Evolutionary conservation across 257 asterid genomes (phyloP), one percentile per base, ranked within the genome.

Genomic region (Fraxinus cuspidata): DNA sequence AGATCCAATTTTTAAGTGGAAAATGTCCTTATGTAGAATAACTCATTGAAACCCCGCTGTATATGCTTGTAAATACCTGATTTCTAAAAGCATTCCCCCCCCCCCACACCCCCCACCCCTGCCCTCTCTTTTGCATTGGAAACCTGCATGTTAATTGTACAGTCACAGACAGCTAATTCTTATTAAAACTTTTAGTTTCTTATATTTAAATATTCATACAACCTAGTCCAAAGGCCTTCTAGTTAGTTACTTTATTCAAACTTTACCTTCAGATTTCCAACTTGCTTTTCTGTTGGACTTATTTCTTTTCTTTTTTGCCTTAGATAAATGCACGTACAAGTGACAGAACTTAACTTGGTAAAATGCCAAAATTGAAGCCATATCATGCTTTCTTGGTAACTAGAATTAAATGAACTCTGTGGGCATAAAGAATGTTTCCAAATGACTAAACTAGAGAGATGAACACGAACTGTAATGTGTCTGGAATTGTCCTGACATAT

Each of bases 1-100:
- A 27, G 32, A 74, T 71, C 79, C 37, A 56, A 25, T n/a, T 19
- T 73, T 81, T 27, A 32, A 13, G 42, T 18, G 37, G 51, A 42
- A 74, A n/a, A 71, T 38, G 28, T n/a, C 56, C 7, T 37, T 67
- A 35, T 38, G 8, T 1, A 53, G 63, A 28, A 42, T 44, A 71
- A 73, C 37, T 65, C 37, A 56, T 71, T 42, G 29, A 23, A 47
- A 73, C 25, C 56, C 28, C 38, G 49, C 23, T 71, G 28, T 73
- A 35, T 72, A 7, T 44, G 60, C 71, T 73, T 34, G 68, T 37
- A 49, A 53, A 19, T 32, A 12, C 69, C 16, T 71, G 16, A 34
- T 38, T 53, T 18, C 64, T 53, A 7, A 53, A 18, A 7, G 27
- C 21, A n/a, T n/a, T 53, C n/a, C 7, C 27, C 64, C 27, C 64